phyloP scores from a whole-genome alignment of 2,329 filamentous ascomycete genomes.

The Cladosporium oxysporum region DNA sequence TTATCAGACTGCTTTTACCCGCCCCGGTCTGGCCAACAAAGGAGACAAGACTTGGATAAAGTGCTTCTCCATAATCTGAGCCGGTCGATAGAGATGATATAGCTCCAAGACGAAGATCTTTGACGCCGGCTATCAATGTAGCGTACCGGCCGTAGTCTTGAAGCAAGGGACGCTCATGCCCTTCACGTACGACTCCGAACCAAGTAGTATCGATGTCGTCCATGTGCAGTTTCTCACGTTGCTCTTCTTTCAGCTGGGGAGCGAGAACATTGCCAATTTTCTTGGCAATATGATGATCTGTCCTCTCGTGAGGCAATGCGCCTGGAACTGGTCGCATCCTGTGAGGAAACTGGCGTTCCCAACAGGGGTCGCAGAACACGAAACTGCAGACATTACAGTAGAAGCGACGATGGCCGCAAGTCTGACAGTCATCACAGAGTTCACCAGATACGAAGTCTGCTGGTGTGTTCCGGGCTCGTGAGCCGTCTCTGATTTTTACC shows the following conservation, averaged over 20 bases:
- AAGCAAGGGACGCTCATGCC: slow-evolving; percentile 36
- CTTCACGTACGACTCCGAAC: slow-evolving; percentile 41
- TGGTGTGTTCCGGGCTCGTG: not conserved
- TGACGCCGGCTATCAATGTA: slow-evolving; percentile 43
- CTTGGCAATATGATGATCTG: slow-evolving; percentile 33
- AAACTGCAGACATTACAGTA: slow-evolving; percentile 14
- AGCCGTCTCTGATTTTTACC: not conserved
- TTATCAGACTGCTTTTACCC: slow-evolving; percentile 55
- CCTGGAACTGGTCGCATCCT: not conserved
- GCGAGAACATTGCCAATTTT: slow-evolving; percentile 33
- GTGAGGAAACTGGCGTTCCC: slow-evolving; percentile 2
- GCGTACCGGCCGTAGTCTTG: slow-evolving; percentile 50
- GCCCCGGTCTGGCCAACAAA: slow-evolving; percentile 42
- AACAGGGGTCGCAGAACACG: slow-evolving; percentile 10
- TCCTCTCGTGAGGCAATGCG: slow-evolving; percentile 40
- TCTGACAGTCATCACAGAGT: slow-evolving; percentile 5
- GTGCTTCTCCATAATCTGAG: slow-evolving; percentile 21
- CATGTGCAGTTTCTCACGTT: slow-evolving; percentile 39
- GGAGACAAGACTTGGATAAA: slow-evolving; percentile 38
- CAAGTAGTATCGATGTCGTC: slow-evolving; percentile 42
- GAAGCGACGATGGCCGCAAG: not conserved
- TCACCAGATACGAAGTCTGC: slow-evolving; percentile 1
- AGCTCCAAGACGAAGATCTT: slow-evolving; percentile 23
- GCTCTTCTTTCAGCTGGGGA: slow-evolving; percentile 31
- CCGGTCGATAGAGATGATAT: not conserved